phyloP scores from a whole-genome alignment of 1,284 basidiomycete genomes.

The Austropuccinia psidii region DNA sequence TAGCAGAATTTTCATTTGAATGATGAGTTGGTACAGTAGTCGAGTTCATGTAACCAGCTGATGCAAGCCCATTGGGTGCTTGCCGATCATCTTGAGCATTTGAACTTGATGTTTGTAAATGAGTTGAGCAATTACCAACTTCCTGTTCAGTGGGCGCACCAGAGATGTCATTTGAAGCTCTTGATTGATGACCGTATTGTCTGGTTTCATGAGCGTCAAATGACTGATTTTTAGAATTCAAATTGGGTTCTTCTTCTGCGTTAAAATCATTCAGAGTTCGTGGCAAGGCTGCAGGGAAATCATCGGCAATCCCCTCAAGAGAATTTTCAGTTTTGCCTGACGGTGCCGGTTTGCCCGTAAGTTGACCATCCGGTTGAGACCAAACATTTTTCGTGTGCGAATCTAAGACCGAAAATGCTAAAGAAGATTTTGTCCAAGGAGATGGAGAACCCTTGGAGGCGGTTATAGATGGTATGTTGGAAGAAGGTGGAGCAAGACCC shows the following conservation, averaged over 20 bases:
- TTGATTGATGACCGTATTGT: background rate
- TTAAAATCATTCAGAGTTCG: constrained; percentile 37
- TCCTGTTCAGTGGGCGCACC: background rate
- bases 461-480: constrained; percentile 7
- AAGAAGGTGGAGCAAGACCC: constrained; percentile 19
- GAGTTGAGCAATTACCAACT: background rate
- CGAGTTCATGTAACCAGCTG: background rate
- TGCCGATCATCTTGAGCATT: constrained; percentile 10
- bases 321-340: constrained; percentile 36
- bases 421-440: constrained; percentile 28
- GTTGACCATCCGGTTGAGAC: constrained; percentile 36
- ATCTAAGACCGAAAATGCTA: constrained; percentile 32
- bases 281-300: constrained; percentile 31
- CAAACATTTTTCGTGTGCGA: constrained; percentile 35
- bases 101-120: constrained; percentile 4
- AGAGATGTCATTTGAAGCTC: background rate
- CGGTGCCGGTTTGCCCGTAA: constrained; percentile 10
- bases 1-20: background rate
- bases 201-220: background rate
- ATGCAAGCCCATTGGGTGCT: constrained; percentile 11
- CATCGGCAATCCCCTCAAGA: constrained; percentile 32
- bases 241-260: constrained; percentile 24
- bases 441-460: constrained; percentile 30
- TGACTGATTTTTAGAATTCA: background rate
- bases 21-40: background rate